A percentile compares a stretch with the other conserved stretches of the same genome.
Conservation (phyloP, 192 early-diverging fungal species). For the Powellomyces hirtus region DNA sequence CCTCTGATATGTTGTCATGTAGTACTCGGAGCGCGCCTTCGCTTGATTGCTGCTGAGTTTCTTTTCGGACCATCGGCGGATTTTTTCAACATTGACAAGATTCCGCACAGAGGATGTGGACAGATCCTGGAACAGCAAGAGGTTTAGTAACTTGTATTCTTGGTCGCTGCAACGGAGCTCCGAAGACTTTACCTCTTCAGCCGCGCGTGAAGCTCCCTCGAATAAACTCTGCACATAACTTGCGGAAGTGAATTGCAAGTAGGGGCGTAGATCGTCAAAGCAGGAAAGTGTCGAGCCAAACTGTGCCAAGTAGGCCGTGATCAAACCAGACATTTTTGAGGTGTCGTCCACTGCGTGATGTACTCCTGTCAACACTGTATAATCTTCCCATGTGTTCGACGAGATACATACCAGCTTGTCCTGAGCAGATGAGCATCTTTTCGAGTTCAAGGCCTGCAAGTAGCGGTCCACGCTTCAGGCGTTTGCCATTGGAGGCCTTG, state of each 20-base stretch:
- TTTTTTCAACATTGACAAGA: constrained; percentile 15
- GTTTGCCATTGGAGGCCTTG: constrained; percentile 33
- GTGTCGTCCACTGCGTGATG: too few relatives aligned
- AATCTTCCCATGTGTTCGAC: too few relatives aligned
- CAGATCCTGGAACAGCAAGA: background rate
- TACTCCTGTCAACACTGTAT: too few relatives aligned
- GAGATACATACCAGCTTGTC: too few relatives aligned
- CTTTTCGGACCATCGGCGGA: background rate
- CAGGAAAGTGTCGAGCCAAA: constrained; percentile 68
- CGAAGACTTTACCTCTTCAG: too few relatives aligned
- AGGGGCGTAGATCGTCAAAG: constrained; percentile 72
- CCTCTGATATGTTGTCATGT: constrained; percentile 22
- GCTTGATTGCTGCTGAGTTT: background rate
- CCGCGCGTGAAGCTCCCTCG: too few relatives aligned
- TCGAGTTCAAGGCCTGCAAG: constrained; percentile 67
- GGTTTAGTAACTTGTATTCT: too few relatives aligned
- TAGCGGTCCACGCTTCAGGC: constrained; percentile 66
- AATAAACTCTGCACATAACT: background rate
- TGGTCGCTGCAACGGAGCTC: too few relatives aligned
- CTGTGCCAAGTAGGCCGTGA: constrained; percentile 55
- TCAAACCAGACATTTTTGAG: background rate
- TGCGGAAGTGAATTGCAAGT: constrained; percentile 30
- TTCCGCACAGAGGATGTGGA: background rate
- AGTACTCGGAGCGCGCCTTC: background rate
- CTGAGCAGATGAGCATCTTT: too few relatives aligned